These are phyloP conservation scores for Pleurotus tuoliensis DNA, from an alignment of 768 basidiomycete genomes.

Conservation along the genomic window DNA sequence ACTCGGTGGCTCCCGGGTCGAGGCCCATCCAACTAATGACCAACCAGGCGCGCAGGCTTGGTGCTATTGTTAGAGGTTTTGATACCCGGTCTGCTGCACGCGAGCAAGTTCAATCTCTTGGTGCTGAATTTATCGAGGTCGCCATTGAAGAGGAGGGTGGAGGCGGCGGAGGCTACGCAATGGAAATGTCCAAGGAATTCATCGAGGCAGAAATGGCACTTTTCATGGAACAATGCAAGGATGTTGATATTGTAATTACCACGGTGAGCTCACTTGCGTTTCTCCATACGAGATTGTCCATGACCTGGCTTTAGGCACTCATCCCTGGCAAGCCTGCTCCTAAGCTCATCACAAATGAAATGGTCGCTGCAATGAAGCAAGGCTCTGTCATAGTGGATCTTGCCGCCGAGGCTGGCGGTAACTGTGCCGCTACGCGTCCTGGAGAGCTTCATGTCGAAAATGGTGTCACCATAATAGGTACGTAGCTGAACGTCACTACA, in stretches of 20 bases:
- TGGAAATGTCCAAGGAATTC: conserved; percentile 88
- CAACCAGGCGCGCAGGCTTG: conserved; percentile 68
- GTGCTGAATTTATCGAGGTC: conserved; percentile 89
- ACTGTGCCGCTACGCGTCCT: conserved; percentile 78
- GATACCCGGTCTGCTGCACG: conserved; percentile 82
- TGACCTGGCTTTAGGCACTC: conserved; percentile 46
- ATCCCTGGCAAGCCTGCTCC: conserved; percentile 88
- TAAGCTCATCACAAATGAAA: conserved; percentile 78
- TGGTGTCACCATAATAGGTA: conserved; percentile 84
- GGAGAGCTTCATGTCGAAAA: conserved; percentile 65
- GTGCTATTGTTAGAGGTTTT: conserved; percentile 86
- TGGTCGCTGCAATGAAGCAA: conserved; percentile 90
- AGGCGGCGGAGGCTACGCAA: conserved; percentile 83
- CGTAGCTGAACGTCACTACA: not conserved
- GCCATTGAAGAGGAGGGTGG: conserved; percentile 76
- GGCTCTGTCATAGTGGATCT: conserved; percentile 87
- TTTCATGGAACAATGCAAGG: conserved; percentile 84
- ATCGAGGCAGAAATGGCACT: conserved; percentile 86
- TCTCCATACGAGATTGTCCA: not conserved
- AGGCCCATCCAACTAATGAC: not conserved
- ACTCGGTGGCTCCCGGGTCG: not conserved
- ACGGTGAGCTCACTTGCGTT: conserved; percentile 42
- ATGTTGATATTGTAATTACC: conserved; percentile 87
- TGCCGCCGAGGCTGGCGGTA: conserved; percentile 88
- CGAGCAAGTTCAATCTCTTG: conserved; percentile 87